A percentile compares a stretch with the other conserved stretches of the same genome.
These are phyloP conservation scores for Leccinum griseonigrum DNA, from an alignment of 1,284 basidiomycete species.

Conservation along the genomic window DNA sequence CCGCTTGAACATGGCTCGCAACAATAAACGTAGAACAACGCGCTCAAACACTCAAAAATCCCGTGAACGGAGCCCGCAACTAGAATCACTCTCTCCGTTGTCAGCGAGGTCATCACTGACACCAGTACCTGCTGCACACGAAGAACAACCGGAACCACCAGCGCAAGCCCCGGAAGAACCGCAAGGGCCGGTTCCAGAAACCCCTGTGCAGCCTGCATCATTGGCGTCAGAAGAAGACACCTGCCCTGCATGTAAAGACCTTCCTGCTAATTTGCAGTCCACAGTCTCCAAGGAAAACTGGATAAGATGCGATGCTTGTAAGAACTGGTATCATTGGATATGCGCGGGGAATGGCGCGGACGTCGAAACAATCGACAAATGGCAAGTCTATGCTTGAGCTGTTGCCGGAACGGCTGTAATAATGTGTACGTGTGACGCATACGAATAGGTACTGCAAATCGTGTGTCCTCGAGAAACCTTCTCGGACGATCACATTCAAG, in stretches of 20 bases:
- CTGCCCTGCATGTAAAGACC: constrained; percentile 44
- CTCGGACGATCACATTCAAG: constrained; percentile 66
- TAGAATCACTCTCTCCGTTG: constrained; percentile 30
- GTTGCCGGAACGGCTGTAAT: constrained; percentile 8
- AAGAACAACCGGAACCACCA: constrained; percentile 20
- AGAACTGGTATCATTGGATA: constrained; percentile 79
- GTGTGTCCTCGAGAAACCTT: constrained; percentile 59
- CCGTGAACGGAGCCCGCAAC: constrained; percentile 26
- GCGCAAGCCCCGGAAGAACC: constrained; percentile 23
- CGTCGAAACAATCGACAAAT: constrained; percentile 59
- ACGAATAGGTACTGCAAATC: constrained; percentile 63
- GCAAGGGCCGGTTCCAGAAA: constrained; percentile 17
- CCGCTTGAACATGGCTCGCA: constrained; percentile 30
- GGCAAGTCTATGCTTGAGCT: constrained; percentile 37
- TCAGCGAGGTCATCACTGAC: constrained; percentile 33
- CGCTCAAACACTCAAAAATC: constrained; percentile 30
- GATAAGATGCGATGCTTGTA: constrained; percentile 76
- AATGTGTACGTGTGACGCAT: constrained; percentile 16
- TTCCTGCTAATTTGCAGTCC: constrained; percentile 23
- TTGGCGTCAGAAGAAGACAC: constrained; percentile 32
- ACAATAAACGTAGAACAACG: constrained; percentile 30
- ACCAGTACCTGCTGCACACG: constrained; percentile 25
- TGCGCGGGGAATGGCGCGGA: constrained; percentile 69
- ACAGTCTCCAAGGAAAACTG: constrained; percentile 57
- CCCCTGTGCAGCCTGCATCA: constrained; percentile 13